Percentiles rank a stretch among this genome's conserved stretches.
phyloP scores from a whole-genome alignment of 1,284 basidiomycete species.

The Tilletia horrida region DNA sequence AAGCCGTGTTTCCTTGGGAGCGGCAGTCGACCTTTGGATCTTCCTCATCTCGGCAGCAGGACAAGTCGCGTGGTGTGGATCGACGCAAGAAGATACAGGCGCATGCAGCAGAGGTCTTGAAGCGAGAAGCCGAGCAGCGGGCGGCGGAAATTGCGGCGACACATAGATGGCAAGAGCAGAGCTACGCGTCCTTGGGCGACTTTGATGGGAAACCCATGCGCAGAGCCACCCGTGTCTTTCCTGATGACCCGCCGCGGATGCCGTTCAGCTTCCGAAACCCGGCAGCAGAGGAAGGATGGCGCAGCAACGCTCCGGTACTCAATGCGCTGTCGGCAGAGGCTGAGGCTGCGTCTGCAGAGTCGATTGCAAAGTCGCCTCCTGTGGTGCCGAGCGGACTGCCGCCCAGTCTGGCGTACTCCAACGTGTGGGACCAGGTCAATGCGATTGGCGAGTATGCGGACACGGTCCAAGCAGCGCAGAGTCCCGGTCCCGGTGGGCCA shows the following conservation, averaged over 20 bases:
- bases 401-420: constrained; percentile 32
- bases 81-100: constrained; percentile 16
- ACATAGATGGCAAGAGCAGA: neutral
- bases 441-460: constrained; percentile 34
- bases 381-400: constrained; percentile 28
- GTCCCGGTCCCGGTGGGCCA: constrained; percentile 5
- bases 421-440: constrained; percentile 41
- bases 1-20: constrained; percentile 91
- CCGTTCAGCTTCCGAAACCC: neutral
- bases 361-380: constrained; percentile 1
- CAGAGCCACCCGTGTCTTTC: constrained; percentile 33
- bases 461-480: constrained; percentile 15
- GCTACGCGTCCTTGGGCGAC: neutral
- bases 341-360: neutral
- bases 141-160: neutral
- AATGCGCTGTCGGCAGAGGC: neutral
- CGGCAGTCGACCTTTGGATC: constrained; percentile 49
- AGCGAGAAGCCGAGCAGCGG: constrained; percentile 1
- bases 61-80: constrained; percentile 5
- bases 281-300: neutral
- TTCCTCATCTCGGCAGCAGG: neutral
- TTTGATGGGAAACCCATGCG: neutral
- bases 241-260: constrained; percentile 34
- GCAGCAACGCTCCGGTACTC: constrained; percentile 3
- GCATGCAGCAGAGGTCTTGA: neutral